Base-by-base conservation (phyloP, 495 filamentous ascomycete species). In the Penicillium verhagenii region DNA sequence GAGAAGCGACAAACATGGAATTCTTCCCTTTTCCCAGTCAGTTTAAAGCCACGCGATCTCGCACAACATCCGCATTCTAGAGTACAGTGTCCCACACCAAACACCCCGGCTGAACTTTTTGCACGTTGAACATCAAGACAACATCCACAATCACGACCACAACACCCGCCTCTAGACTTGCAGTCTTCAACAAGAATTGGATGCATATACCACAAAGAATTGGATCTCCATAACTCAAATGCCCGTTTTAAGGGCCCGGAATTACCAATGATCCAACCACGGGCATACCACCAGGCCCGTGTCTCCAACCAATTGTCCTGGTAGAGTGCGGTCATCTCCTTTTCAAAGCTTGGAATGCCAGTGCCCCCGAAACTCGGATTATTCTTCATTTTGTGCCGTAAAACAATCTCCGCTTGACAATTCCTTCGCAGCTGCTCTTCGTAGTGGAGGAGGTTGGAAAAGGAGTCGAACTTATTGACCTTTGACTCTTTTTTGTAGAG, bases 121-220 rank as follows among this genome's bases (percentile, higher is more conserved):
- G 50, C 38, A 52, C 50, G 50, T 44, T 52, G 37, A 44, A n/a
- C 21, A 52, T 52, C 50, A 44, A 35, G 25, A 52, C 50, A 52
- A 44, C 50, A 52, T 52, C 50, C 50, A 52, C 50, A 52, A 52
- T 52, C 50, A 52, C 50, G 39, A 44, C 50, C 50, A 52, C 50
- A 52, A 23, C 50, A 52, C 20, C 50, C 50, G 9, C 50, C 50
- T 28, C 50, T 52, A 43, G 50, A 24, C 38, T 52, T 43, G 38
- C 50, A 52, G 38, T 52, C 50, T 52, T 52, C 50, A 52, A 52
- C 50, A 33, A 52, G 39, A 44, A 45, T 31, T 52, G 50, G 50
- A 42, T 52, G 50, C 50, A 52, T 52, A 44, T 43, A 52, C 50
- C 50, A 52, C 19, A 44, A 52, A 52, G 19, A 25, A 43, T 52